Percentiles rank a stretch among this genome's conserved stretches.
Evolutionary conservation across 179 eudicot species (phyloP).

Genomic region (Beta corolliflora): DNA sequence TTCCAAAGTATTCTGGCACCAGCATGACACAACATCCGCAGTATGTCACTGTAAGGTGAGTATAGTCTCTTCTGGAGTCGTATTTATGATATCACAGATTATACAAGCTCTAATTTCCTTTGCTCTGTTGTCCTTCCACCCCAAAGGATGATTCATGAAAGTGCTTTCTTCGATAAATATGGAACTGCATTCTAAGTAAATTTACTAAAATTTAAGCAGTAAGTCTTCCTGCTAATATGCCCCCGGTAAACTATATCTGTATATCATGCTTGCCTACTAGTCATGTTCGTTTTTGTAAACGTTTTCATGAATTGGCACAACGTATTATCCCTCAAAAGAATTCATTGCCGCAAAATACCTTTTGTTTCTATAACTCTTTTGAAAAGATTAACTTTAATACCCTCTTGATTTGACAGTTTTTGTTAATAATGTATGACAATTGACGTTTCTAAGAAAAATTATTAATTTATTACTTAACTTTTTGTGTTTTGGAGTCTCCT

Average conservation of each 20-base stretch:
- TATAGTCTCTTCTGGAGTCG: neutral
- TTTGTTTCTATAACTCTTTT: neutral
- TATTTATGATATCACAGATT: neutral
- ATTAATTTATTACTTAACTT: no score
- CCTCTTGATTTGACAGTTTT: no score
- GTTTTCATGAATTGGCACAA: no score
- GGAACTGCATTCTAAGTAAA: no score
- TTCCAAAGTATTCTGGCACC: slow-evolving; percentile 86
- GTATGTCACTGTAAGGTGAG: slow-evolving; percentile 89
- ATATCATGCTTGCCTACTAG: neutral
- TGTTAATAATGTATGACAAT: no score
- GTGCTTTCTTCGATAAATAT: no score
- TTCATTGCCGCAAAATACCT: neutral
- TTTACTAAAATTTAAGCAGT: neutral
- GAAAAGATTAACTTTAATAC: neutral
- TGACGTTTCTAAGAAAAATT: no score
- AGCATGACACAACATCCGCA: slow-evolving; percentile 98
- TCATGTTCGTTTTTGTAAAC: neutral
- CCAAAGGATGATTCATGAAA: neutral
- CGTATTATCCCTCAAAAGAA: no score
- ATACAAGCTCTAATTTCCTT: neutral
- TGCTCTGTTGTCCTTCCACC: neutral
- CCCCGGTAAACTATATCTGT: no score
- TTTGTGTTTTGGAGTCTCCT: neutral
- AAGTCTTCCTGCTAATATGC: neutral